Evolutionary conservation across 2,329 filamentous ascomycete genomes (phyloP), one percentile per base, ranked within the genome.

Genomic region (Bimuria novae-zelandiae): DNA sequence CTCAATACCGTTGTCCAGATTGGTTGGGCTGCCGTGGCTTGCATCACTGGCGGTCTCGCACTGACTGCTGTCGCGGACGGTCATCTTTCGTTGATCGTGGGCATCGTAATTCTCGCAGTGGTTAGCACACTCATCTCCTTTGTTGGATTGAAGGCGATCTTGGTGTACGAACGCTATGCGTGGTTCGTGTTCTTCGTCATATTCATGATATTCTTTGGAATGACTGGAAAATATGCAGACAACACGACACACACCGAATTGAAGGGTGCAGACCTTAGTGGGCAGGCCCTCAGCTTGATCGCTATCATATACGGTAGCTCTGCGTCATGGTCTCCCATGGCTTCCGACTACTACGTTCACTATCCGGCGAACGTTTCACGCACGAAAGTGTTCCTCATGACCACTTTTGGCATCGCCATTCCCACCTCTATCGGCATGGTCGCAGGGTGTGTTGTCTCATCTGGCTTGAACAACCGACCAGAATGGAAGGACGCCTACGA

Each of bases 121-220:
- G 62, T 75, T 49, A 68, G 67, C 39, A 65, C 72, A 29, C 39
- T 72, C 25, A 67, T 78, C 55, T 74, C 70, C 3, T 71, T 77
- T 48, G 59, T 76, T 12, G 76, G 76, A 7, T 73, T 80, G 30
- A 68, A 69, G 17, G 66, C 77, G 22, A 78, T 81, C 49, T 66
- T 80, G 43, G 69, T 76, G 0, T 80, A 76, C 57, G 79, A 80
- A 66, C 77, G 77, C 49, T 80, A 80, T 54, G 76, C 78, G 1
- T 81, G 78, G 78, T 72, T 79, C 54, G 59, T 75, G 47, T 78
- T 76, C 49, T 74, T 80, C 59, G 73, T 80, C 56, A 72, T 80
- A 30, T 73, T 81, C 59, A 69, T 77, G 53, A 69, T 82, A 49
- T 75, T 82, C 49, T 75, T 80, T 46, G 78, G 76, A 14, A 70